phyloP scores from a whole-genome alignment of 495 filamentous ascomycete genomes.

The Xylaria telfairii region DNA sequence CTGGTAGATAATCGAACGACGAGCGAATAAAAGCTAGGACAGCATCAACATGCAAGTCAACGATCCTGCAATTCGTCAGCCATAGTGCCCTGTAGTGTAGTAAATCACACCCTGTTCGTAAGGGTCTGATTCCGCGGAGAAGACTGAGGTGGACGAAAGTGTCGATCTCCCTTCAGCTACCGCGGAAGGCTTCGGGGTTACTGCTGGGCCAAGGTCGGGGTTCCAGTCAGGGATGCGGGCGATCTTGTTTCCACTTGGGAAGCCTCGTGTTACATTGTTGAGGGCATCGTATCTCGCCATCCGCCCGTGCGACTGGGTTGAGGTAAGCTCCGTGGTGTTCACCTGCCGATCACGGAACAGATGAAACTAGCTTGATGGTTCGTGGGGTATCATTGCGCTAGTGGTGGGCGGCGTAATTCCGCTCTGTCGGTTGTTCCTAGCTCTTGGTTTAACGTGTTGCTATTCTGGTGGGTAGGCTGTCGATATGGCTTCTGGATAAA shows the following conservation, averaged over 20 bases:
- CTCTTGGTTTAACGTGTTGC: too few species aligned
- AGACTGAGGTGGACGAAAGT: neutral
- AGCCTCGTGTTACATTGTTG: neutral
- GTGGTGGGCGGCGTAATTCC: conserved; percentile 16
- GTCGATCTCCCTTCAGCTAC: conserved; percentile 13
- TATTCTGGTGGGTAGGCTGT: neutral
- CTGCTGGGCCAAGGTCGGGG: neutral
- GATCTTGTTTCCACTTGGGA: neutral
- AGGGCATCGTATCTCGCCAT: neutral
- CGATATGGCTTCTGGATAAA: neutral
- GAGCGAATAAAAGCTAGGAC: conserved; percentile 10
- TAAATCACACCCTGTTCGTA: neutral
- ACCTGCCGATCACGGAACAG: conserved; percentile 22
- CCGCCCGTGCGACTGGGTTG: neutral
- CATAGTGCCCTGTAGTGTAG: conserved; percentile 1
- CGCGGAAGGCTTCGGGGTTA: conserved; percentile 1
- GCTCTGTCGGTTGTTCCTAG: too few species aligned
- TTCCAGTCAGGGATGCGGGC: neutral
- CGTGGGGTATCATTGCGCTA: conserved; percentile 4
- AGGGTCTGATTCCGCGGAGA: neutral
- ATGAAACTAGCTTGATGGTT: neutral
- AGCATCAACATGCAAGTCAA: conserved; percentile 16
- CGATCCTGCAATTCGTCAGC: conserved; percentile 12
- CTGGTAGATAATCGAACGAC: neutral
- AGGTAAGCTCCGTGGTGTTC: conserved; percentile 11